These are phyloP conservation scores for Corynascus novoguineensis DNA, from an alignment of 495 filamentous ascomycete species.

Conservation along the genomic window DNA sequence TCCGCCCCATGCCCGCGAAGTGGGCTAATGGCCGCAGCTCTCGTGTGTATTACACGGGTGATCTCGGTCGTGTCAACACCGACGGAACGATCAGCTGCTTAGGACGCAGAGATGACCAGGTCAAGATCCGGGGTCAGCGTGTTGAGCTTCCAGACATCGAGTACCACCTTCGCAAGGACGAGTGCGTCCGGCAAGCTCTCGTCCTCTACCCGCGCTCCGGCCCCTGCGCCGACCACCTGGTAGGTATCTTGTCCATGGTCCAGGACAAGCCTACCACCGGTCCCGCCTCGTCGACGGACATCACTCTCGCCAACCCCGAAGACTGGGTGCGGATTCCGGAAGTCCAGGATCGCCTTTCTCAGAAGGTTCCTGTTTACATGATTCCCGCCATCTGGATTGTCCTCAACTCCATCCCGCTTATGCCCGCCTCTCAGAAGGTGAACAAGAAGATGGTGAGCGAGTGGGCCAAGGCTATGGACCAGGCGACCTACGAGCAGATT, in stretches of 20 bases:
- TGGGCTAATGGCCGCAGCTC: not conserved
- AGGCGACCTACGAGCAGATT: constrained; percentile 16
- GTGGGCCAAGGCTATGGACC: constrained; percentile 15
- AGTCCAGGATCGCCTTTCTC: not conserved
- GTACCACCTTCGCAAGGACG: constrained; percentile 32
- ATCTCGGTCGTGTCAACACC: constrained; percentile 44
- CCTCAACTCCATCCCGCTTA: constrained; percentile 44
- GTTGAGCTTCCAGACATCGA: constrained; percentile 48
- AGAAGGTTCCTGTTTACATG: constrained; percentile 44
- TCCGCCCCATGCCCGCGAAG: constrained; percentile 23
- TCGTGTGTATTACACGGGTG: constrained; percentile 53
- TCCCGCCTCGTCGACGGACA: not conserved
- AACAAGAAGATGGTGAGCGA: constrained; percentile 40
- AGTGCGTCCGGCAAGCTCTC: constrained; percentile 15
- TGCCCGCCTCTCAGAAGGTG: constrained; percentile 46
- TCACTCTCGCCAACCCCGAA: not conserved
- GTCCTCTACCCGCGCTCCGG: constrained; percentile 18
- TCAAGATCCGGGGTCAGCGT: constrained; percentile 39
- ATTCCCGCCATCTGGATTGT: constrained; percentile 53
- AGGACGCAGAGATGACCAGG: constrained; percentile 30
- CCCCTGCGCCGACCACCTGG: constrained; percentile 18
- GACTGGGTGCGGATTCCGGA: not conserved
- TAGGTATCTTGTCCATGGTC: constrained; percentile 17
- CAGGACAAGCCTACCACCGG: not conserved
- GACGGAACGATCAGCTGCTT: constrained; percentile 49